A percentile compares a stretch with the other conserved stretches of the same genome.
Conservation (phyloP, 768 basidiomycete species). For the Chalciporus sphaerocephalus region DNA sequence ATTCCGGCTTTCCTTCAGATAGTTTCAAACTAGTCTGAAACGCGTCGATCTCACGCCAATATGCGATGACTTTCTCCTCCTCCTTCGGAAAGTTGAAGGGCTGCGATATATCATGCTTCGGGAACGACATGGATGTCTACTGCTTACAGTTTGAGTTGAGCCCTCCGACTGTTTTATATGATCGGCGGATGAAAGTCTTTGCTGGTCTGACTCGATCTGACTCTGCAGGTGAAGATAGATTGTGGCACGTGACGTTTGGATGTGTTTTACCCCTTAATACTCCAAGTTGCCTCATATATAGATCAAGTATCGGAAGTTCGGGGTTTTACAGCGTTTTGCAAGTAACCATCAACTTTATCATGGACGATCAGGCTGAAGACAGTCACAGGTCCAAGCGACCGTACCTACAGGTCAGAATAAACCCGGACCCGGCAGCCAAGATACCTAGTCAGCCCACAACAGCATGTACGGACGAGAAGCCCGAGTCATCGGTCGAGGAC, state of each 20-base stretch:
- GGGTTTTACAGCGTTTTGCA: too few species aligned
- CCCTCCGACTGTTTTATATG: neutral
- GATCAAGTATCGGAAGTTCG: too few species aligned
- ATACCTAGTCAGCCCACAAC: neutral
- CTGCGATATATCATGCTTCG: slow-evolving; percentile 68
- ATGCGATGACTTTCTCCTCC: slow-evolving; percentile 84
- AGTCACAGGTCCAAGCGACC: neutral
- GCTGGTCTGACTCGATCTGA: neutral
- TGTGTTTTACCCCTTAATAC: too few species aligned
- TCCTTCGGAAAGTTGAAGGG: slow-evolving; percentile 82
- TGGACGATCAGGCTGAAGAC: slow-evolving; percentile 8
- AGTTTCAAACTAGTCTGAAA: slow-evolving; percentile 92
- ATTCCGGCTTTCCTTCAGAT: slow-evolving; percentile 86
- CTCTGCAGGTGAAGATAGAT: neutral
- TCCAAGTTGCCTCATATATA: too few species aligned
- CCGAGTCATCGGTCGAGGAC: neutral
- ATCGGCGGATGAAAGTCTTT: neutral
- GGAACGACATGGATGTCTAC: slow-evolving; percentile 51
- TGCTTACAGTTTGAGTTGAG: too few species aligned
- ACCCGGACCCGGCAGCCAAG: neutral
- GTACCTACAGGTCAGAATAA: slow-evolving; percentile 9
- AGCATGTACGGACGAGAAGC: neutral
- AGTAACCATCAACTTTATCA: too few species aligned
- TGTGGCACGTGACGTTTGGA: neutral
- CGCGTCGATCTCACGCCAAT: slow-evolving; percentile 96